Evolutionary conservation across 345 rosid genomes (phyloP).

Genomic region (Abelmoschus esculentus): DNA sequence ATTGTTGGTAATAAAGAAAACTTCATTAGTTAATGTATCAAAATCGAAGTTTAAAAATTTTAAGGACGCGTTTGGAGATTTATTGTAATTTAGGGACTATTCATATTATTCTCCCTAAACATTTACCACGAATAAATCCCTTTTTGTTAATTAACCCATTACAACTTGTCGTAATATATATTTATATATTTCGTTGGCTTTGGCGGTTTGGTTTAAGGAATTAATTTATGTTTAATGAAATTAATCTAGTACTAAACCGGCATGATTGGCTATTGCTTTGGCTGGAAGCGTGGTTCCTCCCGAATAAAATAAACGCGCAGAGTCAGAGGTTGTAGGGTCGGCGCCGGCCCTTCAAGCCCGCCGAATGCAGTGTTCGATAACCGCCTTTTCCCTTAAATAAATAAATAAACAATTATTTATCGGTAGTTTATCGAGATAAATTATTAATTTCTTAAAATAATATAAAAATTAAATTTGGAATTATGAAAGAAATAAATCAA

Average conservation of each 20-base stretch:
- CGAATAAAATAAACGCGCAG: neutral
- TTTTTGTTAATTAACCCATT: too few species aligned
- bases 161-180: too few species aligned
- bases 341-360: conserved; percentile 52
- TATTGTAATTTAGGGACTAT: too few species aligned
- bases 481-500: too few species aligned
- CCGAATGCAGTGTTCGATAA: conserved; percentile 21
- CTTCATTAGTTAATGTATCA: too few species aligned
- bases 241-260: neutral
- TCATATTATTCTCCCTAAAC: too few species aligned
- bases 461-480: too few species aligned
- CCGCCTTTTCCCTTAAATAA: neutral
- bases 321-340: conserved; percentile 33
- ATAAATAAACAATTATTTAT: neutral
- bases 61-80: neutral
- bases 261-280: neutral
- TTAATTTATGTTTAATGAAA: neutral
- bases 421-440: too few species aligned
- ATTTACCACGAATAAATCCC: too few species aligned
- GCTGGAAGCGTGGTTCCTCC: neutral
- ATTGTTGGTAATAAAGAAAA: too few species aligned
- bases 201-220: neutral
- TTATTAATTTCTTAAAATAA: too few species aligned
- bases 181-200: neutral
- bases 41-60: too few species aligned